These are phyloP conservation scores for Clarireedia paspali DNA, from an alignment of 2,329 filamentous ascomycete species.

Conservation along the genomic window DNA sequence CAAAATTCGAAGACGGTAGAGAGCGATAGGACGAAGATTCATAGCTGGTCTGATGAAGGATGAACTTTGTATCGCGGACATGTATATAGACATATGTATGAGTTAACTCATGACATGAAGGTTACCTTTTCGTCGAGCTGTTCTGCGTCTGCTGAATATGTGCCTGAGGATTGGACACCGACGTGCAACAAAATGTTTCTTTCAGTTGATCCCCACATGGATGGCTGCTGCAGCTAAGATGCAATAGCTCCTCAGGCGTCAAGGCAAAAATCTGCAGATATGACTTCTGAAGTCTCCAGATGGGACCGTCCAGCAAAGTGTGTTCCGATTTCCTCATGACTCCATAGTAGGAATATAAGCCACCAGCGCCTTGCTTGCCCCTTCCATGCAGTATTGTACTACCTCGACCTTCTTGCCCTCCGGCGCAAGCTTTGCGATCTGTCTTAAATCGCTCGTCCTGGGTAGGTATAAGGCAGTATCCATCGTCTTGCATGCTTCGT, in stretches of 20 bases:
- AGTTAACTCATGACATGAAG: no score
- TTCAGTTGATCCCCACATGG: neutral
- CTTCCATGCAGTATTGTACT: conserved; percentile 85
- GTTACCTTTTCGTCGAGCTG: neutral
- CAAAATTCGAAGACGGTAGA: neutral
- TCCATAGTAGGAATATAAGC: conserved; percentile 45
- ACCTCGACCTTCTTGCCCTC: conserved; percentile 56
- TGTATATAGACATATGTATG: no score
- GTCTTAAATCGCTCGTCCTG: conserved; percentile 72
- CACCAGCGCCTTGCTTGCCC: conserved; percentile 77
- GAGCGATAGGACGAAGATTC: conserved; percentile 1
- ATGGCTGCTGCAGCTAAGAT: neutral
- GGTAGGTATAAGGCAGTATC: conserved; percentile 74
- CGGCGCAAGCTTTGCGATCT: conserved; percentile 55
- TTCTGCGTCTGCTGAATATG: neutral
- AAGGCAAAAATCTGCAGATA: neutral
- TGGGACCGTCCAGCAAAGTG: neutral
- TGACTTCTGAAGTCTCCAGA: neutral
- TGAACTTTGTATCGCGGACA: no score
- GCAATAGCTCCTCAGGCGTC: neutral
- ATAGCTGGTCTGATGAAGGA: conserved; percentile 1
- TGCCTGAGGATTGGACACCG: conserved; percentile 3
- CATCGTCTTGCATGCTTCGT: conserved; percentile 51
- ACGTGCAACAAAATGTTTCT: conserved; percentile 7
- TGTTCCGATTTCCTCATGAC: neutral